Base-by-base conservation (phyloP, 805 yeast species). In the Cephaloascus albidus region DNA sequence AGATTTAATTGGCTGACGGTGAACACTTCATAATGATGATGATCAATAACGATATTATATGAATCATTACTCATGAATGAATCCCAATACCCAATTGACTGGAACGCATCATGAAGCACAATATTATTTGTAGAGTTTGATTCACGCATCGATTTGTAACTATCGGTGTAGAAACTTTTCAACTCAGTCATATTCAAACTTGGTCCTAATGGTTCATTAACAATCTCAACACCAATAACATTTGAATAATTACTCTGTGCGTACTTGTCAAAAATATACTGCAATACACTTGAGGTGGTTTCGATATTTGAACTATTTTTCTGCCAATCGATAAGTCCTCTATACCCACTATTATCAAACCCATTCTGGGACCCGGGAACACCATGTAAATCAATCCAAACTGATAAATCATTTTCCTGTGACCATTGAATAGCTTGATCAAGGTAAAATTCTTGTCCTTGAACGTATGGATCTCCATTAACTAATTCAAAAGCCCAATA, bases 331-430 rank as follows among this genome's bases (percentile, higher is more conserved):
- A 66, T 47, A 19, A 50, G 53, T 38, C 68, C 76, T 51, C 88
- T 65, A 20, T 71, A 58, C 2, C 95, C 95, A 5, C 86, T 78
- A 50, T 85, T 85, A 51, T 85, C 90, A 63, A 85, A 85, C 12
- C 94, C 94, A 55, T 85, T 85, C 52, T 85, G 94, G 1, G 89
- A 80, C 1, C 90, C 93, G 4, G 94, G 93, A 10, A 72, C 80
- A 12, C 93, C 88, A 50, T 85, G 95, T 39, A 85, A 58, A 52
- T 85, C 94, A 38, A 85, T 60, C 81, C 85, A 78, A 3, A 79
- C 82, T 42, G 81, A 73, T 44, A 85, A 60, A 14, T 69, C 79
- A 47, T 78, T 57, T 33, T 64, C 63, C 18, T 72, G 57, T 16
- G 83, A 77, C 94, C 94, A 85, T 36, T 63, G 72, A 31, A 85